Percentiles rank a stretch among this genome's conserved stretches.
phyloP scores from a whole-genome alignment of 2,329 filamentous ascomycete species.

The Neurospora sp. region DNA sequence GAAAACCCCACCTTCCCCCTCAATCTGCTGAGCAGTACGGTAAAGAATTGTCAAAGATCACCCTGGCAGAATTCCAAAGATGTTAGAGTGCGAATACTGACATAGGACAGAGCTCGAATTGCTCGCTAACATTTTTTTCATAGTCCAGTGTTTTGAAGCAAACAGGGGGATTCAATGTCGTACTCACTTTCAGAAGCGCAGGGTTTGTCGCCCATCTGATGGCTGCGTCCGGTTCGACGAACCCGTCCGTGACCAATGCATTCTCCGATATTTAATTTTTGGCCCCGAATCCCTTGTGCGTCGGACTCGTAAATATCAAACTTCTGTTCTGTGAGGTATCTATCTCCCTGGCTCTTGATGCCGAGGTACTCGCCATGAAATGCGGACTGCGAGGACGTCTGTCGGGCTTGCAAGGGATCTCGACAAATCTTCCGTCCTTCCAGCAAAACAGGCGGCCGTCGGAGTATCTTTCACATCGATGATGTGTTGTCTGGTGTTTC shows the following conservation, averaged over 20 bases:
- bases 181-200: neutral
- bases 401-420: too few relatives aligned
- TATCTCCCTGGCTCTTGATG: neutral
- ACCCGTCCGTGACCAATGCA: too few relatives aligned
- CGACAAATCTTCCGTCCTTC: neutral
- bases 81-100: neutral
- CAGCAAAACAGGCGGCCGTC: too few relatives aligned
- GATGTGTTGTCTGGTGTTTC: neutral
- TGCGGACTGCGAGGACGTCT: neutral
- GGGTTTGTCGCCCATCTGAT: neutral
- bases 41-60: neutral
- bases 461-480: too few relatives aligned
- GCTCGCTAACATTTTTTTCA: neutral
- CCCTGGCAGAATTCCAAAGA: neutral
- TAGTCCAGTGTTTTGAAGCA: neutral
- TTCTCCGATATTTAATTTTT: too few relatives aligned
- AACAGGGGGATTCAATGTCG: neutral
- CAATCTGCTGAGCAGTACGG: neutral
- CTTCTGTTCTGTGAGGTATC: neutral
- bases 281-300: too few relatives aligned
- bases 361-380: neutral
- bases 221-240: neutral
- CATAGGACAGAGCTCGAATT: neutral
- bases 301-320: neutral
- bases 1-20: neutral